Base-by-base conservation (phyloP, 2,329 filamentous ascomycete species). In the Fusarium irregulare region DNA sequence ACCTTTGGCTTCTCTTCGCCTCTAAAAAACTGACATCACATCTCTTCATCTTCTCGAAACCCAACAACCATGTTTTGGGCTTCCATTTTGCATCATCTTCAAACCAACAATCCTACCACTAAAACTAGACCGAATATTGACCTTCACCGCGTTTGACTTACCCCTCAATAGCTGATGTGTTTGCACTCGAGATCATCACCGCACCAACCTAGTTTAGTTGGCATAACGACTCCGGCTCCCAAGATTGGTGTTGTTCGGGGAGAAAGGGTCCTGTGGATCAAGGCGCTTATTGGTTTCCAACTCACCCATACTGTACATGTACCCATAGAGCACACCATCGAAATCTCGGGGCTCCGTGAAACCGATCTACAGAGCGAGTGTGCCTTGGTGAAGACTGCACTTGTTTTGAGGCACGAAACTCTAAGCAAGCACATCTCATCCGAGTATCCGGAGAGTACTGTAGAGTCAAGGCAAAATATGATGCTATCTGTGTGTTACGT, bases 111-210 rank as follows among this genome's bases (percentile, higher is more conserved):
- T 28, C 9, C 21, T 18, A 21, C 18, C 21, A 40, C n/a, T 41
- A 11, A 7, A 41, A 27, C 25, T 27, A 11, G 9, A 41, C 8
- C 20, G 16, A 41, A 49, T 21, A n/a, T 32, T 68, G 48, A 12
- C 9, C 55, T 49, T 49, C 41, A 53, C 49, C 44, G 49, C 40
- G 51, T 55, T 37, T 32, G 23, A 50, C 18, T 55, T 65, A 68
- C 67, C 67, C 67, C 67, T 70, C 67, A 59, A 23, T 46, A 56
- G 48, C 13, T 60, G 51, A 55, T 56, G 62, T 37, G 50, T 62
- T 48, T 51, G 27, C 50, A 50, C 37, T 47, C 30, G n/a, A 56
- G 68, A 70, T 70, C 68, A 71, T 71, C 68, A 71, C 55, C 68
- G 65, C 63, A 68, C 68, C 64, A 48, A 61, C 55, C 56, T 56